Percentiles rank a stretch among this genome's conserved stretches.
Conservation (phyloP, 805 yeast species). For the Saturnispora quitensis region DNA sequence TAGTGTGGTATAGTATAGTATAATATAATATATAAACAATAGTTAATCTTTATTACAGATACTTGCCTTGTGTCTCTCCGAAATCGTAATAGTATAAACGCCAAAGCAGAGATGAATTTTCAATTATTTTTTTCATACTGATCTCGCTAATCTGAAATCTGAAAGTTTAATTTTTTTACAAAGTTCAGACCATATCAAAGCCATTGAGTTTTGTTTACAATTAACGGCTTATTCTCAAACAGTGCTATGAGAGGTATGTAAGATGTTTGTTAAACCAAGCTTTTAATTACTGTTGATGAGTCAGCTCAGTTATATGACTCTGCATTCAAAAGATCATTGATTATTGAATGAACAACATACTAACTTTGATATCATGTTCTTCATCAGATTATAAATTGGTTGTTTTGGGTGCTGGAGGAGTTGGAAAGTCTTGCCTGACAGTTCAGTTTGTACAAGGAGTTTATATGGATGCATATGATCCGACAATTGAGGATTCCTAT, state of each 20-base stretch:
- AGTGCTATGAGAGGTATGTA: constrained; percentile 9
- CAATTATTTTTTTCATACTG: background rate
- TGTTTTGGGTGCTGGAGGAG: constrained; percentile 95
- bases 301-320: too few species aligned
- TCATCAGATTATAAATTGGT: constrained; percentile 75
- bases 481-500: constrained; percentile 95
- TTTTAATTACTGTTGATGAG: background rate
- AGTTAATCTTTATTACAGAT: background rate
- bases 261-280: background rate
- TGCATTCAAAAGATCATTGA: too few species aligned
- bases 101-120: background rate
- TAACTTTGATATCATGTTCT: background rate
- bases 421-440: constrained; percentile 89
- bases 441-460: constrained; percentile 89
- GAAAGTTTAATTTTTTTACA: background rate
- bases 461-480: constrained; percentile 87
- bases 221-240: background rate
- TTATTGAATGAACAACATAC: background rate
- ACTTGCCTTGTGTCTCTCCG: background rate
- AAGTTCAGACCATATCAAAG: background rate
- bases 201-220: background rate
- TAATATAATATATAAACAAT: background rate
- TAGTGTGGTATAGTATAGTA: background rate
- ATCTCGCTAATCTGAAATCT: background rate
- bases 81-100: background rate